These are phyloP conservation scores for Dendrobium huoshanense DNA, from an alignment of 106 monocot species.

Conservation along the genomic window DNA sequence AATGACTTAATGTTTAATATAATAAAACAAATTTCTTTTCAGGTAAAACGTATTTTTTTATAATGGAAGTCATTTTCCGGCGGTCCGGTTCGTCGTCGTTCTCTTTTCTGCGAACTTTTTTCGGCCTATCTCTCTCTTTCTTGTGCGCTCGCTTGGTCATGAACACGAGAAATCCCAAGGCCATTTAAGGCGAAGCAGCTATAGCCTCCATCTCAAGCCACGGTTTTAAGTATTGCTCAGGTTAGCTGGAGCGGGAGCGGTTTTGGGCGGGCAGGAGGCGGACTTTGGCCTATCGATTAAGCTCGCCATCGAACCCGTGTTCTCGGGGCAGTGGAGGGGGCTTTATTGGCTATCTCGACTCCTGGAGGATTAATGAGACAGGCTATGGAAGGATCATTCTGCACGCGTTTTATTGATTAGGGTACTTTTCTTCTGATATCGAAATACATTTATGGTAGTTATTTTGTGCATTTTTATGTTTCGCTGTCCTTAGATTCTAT, in stretches of 20 bases:
- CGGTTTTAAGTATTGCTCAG: neutral
- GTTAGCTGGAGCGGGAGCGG: neutral
- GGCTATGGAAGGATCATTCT: neutral
- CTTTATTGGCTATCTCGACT: neutral
- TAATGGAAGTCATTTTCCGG: no score
- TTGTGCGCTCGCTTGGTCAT: no score
- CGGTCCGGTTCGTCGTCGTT: no score
- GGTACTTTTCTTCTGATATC: neutral
- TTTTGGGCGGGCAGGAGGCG: neutral
- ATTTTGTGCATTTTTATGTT: neutral
- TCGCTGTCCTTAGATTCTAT: neutral
- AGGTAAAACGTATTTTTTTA: no score
- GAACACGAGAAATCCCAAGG: no score
- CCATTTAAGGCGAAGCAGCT: neutral
- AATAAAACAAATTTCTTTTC: no score
- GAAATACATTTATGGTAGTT: neutral
- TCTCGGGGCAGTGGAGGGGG: neutral
- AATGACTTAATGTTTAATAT: no score
- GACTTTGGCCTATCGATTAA: neutral
- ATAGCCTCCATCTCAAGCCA: neutral
- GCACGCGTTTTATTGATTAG: neutral
- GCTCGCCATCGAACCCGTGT: neutral
- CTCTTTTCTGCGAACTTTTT: no score
- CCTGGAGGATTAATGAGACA: neutral
- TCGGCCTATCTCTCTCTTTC: no score